Base-by-base conservation (phyloP, 495 filamentous ascomycete genomes). In the Neurospora sp. region DNA sequence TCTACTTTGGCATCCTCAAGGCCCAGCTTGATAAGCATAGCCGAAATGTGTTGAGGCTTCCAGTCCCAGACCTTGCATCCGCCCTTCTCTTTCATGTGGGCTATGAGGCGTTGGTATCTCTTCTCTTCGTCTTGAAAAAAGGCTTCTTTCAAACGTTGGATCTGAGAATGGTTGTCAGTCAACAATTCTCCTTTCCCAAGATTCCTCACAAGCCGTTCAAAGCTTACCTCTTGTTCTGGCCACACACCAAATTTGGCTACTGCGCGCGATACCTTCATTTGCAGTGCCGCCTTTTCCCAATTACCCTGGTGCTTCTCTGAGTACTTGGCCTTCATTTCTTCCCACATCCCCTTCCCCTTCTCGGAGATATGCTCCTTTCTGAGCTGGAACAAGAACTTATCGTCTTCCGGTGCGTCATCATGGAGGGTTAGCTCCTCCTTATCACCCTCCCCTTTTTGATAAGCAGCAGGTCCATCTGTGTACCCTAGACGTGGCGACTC, bases 311-410 rank as follows among this genome's bases (percentile, higher is more conserved):
- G 83, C 66, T 76, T 80, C 39, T 81, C 80, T 39, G 82, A 79
- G 74, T 83, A 86, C 53, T 82, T 80, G n/a, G 79, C 78, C 71
- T 82, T 83, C 73, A 85, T 86, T 68, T 82, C 80, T 41, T 85
- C 83, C 85, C 85, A 86, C 83, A 86, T 86, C 2, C 84, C 85
- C 76, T 86, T 85, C 41, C 85, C 85, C 72, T 84, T 85, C 22
- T 83, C 83, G 38, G 79, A 76, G n/a, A 82, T 76, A 73, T 80
- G 81, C 70, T 82, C 76, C 61, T 82, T 84, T 18, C 83, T 79
- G 18, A 84, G 77, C 53, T 83, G 79, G 42, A 85, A 79, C 18
- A 86, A 79, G 69, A 75, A 85, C 38, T 80, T 79, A 74, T 84
- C 84, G 38, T 85, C 83, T n/a, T 84, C 82, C 7, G 84, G 82